Percentiles rank a stretch among this genome's conserved stretches.
Conservation (phyloP, 2,329 filamentous ascomycete genomes). For the Leptoxyphium fumago region DNA sequence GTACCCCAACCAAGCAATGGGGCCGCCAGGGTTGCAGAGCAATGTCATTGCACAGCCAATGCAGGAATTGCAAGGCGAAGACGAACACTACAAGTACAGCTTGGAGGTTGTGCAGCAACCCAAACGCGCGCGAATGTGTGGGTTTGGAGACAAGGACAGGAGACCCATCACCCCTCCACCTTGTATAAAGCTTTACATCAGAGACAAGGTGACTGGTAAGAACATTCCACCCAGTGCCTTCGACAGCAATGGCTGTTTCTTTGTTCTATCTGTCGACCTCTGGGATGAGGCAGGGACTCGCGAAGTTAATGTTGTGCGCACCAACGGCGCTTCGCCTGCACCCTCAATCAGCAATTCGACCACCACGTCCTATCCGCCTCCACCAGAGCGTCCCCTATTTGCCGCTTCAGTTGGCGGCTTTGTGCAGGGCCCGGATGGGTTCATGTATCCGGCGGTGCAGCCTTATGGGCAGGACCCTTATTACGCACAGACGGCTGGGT, state of each 20-base stretch:
- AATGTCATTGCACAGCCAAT: conserved; percentile 3
- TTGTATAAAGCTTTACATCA: conserved; percentile 71
- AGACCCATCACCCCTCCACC: conserved; percentile 91
- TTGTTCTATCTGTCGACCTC: conserved; percentile 54
- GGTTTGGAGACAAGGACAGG: conserved; percentile 97
- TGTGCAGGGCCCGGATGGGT: conserved; percentile 3
- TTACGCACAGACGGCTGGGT: conserved; percentile 8
- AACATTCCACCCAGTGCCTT: conserved; percentile 55
- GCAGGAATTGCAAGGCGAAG: conserved; percentile 2
- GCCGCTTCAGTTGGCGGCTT: conserved; percentile 4
- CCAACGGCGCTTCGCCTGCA: conserved; percentile 47
- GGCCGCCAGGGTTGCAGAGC: conserved; percentile 1
- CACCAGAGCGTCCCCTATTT: conserved; percentile 20
- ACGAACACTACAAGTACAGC: conserved; percentile 13
- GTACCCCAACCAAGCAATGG: neutral
- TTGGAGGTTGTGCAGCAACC: conserved; percentile 69
- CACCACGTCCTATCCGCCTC: conserved; percentile 58
- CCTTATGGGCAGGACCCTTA: conserved; percentile 4
- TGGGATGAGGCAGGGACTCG: conserved; percentile 46
- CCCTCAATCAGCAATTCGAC: conserved; percentile 66
- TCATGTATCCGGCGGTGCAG: conserved; percentile 4
- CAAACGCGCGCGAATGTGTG: conserved; percentile 89
- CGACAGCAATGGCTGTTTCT: conserved; percentile 54
- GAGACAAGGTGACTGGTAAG: conserved; percentile 57
- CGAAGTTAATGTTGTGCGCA: conserved; percentile 55